Percentiles rank a stretch among this genome's conserved stretches.
These are phyloP conservation scores for Penicillium ucsense DNA, from an alignment of 495 filamentous ascomycete genomes.

Conservation along the genomic window DNA sequence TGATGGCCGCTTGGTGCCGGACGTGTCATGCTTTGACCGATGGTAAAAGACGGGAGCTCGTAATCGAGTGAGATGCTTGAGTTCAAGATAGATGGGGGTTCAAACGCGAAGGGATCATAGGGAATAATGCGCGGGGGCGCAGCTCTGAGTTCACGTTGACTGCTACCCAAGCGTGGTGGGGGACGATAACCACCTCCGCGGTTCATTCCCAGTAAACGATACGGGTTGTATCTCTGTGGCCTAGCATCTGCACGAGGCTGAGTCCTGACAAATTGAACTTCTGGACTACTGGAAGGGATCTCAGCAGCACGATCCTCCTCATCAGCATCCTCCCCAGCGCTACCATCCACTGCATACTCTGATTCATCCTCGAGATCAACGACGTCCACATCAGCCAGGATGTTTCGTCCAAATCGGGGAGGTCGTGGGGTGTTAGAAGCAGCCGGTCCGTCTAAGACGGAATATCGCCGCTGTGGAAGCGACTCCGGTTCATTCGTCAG, in stretches of 20 bases:
- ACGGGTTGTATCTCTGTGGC: background rate
- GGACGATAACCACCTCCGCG: no score
- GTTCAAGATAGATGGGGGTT: background rate
- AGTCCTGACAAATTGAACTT: conserved; percentile 30
- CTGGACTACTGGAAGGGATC: conserved; percentile 22
- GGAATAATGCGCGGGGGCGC: no score
- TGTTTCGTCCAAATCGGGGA: conserved; percentile 26
- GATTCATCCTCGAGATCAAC: conserved; percentile 28
- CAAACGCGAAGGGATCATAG: no score
- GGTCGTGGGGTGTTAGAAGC: conserved; percentile 9
- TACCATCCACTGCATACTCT: conserved; percentile 4
- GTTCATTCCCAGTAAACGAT: no score
- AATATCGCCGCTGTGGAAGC: conserved; percentile 9
- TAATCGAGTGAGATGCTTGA: conserved; percentile 7
- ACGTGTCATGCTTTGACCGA: conserved; percentile 3
- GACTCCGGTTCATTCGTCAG: conserved; percentile 43
- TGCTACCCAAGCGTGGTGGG: no score
- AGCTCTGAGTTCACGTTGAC: no score
- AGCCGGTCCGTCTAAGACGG: no score
- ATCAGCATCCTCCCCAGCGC: no score
- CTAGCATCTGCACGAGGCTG: conserved; percentile 9
- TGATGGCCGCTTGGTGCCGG: no score
- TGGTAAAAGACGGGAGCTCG: conserved; percentile 13
- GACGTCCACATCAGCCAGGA: conserved; percentile 23
- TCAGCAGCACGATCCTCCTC: no score